Conservation (phyloP, 192 early-diverging fungal species). For the Coemansia sp. region DNA sequence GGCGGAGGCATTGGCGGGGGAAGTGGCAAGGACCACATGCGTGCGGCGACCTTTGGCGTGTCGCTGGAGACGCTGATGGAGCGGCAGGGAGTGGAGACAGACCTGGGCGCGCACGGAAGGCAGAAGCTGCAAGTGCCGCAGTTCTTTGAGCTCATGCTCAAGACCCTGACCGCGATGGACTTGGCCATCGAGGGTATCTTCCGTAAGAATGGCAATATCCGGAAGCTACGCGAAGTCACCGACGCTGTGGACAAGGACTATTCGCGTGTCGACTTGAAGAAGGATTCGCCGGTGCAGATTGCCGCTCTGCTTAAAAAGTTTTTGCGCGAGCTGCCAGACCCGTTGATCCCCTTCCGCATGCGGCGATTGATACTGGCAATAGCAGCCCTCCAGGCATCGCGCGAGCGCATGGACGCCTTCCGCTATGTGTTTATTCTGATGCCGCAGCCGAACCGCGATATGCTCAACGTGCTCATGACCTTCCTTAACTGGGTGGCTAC, state of each 20-base stretch:
- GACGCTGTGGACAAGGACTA: conserved; percentile 88
- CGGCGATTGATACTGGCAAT: conserved; percentile 82
- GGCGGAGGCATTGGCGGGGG: conserved; percentile 8
- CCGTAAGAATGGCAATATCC: conserved; percentile 97
- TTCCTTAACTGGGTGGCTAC: conserved; percentile 89
- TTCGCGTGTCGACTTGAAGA: conserved; percentile 65
- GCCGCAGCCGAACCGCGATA: conserved; percentile 89
- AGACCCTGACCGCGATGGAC: conserved; percentile 69
- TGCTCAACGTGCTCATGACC: conserved; percentile 86
- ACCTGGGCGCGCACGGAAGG: conserved; percentile 65
- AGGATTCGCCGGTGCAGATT: conserved; percentile 85
- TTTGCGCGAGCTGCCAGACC: conserved; percentile 93
- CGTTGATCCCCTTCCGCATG: conserved; percentile 88
- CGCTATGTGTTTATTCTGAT: conserved; percentile 84
- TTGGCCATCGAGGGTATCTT: conserved; percentile 94
- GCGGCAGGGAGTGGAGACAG: conserved; percentile 80
- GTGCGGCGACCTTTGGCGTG: conserved; percentile 89
- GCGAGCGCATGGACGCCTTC: conserved; percentile 66
- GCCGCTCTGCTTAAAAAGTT: conserved; percentile 97
- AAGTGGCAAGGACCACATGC: conserved; percentile 49
- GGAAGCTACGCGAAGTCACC: conserved; percentile 81
- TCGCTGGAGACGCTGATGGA: conserved; percentile 84
- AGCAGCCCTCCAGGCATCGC: conserved; percentile 65
- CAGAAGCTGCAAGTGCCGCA: conserved; percentile 75
- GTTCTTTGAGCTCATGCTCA: conserved; percentile 83